These are phyloP conservation scores for Gryganskiella cystojenkinii DNA, from an alignment of 192 early-diverging fungal genomes.

Conservation along the genomic window DNA sequence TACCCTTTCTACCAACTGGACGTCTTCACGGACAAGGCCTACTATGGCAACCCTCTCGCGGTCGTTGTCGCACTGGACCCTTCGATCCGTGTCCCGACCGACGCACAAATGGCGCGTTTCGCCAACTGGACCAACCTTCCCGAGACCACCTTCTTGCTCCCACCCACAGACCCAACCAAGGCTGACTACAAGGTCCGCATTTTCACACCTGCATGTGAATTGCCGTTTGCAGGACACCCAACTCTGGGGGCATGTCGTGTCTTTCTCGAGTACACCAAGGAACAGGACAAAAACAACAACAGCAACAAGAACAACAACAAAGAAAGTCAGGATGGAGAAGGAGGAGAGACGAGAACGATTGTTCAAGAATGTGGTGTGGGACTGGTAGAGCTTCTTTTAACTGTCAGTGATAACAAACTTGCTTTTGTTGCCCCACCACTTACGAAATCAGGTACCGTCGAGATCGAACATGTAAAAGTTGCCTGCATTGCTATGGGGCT, in stretches of 20 bases:
- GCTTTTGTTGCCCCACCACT: slow-evolving; percentile 31
- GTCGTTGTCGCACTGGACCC: slow-evolving; percentile 27
- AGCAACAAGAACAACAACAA: too few species aligned
- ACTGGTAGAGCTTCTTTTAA: slow-evolving; percentile 2
- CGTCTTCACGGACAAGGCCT: slow-evolving; percentile 30
- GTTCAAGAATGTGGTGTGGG: slow-evolving; percentile 36
- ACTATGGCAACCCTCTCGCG: slow-evolving; percentile 24
- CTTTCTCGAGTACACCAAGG: slow-evolving; percentile 21
- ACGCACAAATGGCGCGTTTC: slow-evolving; percentile 18
- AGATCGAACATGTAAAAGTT: slow-evolving; percentile 3
- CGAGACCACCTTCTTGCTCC: slow-evolving; percentile 33
- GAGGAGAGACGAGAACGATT: slow-evolving; percentile 11
- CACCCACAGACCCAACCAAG: slow-evolving; percentile 28
- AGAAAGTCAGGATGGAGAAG: too few species aligned
- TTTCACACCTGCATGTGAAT: slow-evolving; percentile 16
- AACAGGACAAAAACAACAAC: background rate
- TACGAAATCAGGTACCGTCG: slow-evolving; percentile 23
- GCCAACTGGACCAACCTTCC: slow-evolving; percentile 38
- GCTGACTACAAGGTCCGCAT: slow-evolving; percentile 30
- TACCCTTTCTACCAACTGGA: slow-evolving; percentile 40
- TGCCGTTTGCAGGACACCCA: slow-evolving; percentile 33
- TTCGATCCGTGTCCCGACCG: slow-evolving; percentile 18
- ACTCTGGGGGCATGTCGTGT: slow-evolving; percentile 23
- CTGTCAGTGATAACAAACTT: slow-evolving; percentile 5
- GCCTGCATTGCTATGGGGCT: slow-evolving; percentile 26